Percentiles rank a stretch among this genome's conserved stretches.
phyloP scores from a whole-genome alignment of 192 early-diverging fungal species.

The Coemansia sp. region DNA sequence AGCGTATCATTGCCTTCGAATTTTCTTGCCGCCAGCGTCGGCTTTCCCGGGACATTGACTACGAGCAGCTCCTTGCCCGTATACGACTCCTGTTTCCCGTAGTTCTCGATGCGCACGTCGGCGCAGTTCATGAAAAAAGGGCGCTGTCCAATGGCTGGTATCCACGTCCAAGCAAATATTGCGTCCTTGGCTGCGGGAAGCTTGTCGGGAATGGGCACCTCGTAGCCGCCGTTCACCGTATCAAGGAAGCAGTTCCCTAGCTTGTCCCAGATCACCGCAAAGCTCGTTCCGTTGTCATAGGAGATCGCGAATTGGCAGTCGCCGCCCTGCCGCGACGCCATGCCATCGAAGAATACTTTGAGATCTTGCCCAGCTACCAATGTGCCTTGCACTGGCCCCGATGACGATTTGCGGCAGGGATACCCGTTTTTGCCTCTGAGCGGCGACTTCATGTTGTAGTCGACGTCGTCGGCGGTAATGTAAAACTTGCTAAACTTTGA shows the following conservation, averaged over 20 bases:
- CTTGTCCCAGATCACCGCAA: slow-evolving; percentile 60
- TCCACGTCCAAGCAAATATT: slow-evolving; percentile 55
- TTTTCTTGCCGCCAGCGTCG: slow-evolving; percentile 16
- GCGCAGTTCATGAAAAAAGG: slow-evolving; percentile 48
- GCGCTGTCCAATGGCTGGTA: slow-evolving; percentile 21
- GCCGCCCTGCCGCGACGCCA: slow-evolving; percentile 36
- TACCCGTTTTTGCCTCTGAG: slow-evolving; percentile 37
- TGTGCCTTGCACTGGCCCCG: slow-evolving; percentile 32
- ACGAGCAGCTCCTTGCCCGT: slow-evolving; percentile 47
- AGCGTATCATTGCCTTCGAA: slow-evolving; percentile 18
- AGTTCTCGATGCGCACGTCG: slow-evolving; percentile 45
- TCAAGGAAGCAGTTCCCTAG: slow-evolving; percentile 48
- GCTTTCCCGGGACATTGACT: slow-evolving; percentile 43
- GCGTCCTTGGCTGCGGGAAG: slow-evolving; percentile 56
- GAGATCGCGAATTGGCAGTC: slow-evolving; percentile 52
- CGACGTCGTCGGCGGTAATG: slow-evolving; percentile 37
- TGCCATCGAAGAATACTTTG: slow-evolving; percentile 54
- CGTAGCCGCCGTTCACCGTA: slow-evolving; percentile 35
- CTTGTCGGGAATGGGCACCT: slow-evolving; percentile 55
- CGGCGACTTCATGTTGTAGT: slow-evolving; percentile 52
- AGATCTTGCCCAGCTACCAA: slow-evolving; percentile 53
- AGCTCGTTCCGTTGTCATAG: slow-evolving; percentile 54
- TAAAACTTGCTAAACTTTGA: slow-evolving; percentile 48
- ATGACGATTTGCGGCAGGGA: slow-evolving; percentile 30
- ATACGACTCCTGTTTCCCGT: slow-evolving; percentile 35